Evolutionary conservation across 1,139 yeast genomes (phyloP), one percentile per base, ranked within the genome.

Genomic region (Suhomyces wounanorum): DNA sequence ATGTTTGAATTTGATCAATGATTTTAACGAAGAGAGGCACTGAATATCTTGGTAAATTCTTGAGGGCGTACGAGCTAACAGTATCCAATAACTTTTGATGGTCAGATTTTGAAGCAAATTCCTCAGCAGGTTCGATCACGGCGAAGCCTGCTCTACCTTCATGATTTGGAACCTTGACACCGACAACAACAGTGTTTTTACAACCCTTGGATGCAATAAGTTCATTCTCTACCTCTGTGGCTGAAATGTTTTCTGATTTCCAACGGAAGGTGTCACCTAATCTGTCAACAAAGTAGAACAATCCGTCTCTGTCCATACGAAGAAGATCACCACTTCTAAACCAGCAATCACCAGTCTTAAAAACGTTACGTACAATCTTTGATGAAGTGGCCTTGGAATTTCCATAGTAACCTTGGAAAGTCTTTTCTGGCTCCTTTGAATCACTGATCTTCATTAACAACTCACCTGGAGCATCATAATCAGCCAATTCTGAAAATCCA

Each of bases 131-230:
- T 62, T 86, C 86, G 18, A 91, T 66, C 3, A 90, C 87, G 0
- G 96, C 96, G 66, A 74, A 89, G 0, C 99, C 98, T 10, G 97
- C 96, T 61, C 97, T 80, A 46, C 99, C 99, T 69, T 92, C 98
- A 63, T 91, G 96, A 51, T 85, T 79, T 8, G 96, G 96, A 18
- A 94, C 87, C 61, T 79, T 77, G 16, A 91, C 91, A 18, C 98
- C 99, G 41, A 92, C 97, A 36, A 92, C 96, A 44, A 90, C 95
- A 3, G 85, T 81, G 64, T 89, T 89, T 53, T 77, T 75, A 52
- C 90, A 72, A 9, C 72, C 69, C 53, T 70, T 64, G 25, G 80
- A 75, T n/a, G 87, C 88, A 70, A 78, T 72, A 40, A 81, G 66
- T 59, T 79, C 82, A 65, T 87, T 89, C 66, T 92, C 98, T 40